Evolutionary conservation across 2,329 filamentous ascomycete genomes (phyloP).

Genomic region (Ceratocystis papillata): DNA sequence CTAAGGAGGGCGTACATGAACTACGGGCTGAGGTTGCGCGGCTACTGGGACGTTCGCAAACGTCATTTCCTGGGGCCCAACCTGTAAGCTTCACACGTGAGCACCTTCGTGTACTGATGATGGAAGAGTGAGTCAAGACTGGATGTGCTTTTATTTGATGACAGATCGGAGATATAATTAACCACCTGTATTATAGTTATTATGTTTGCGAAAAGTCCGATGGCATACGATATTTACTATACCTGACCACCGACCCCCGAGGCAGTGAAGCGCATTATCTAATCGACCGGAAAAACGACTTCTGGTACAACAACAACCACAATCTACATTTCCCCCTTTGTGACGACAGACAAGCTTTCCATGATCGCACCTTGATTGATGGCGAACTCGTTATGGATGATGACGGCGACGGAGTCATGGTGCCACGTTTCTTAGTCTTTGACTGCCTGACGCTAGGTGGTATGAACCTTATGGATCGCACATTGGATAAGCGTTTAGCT

Average conservation of each 20-base stretch:
- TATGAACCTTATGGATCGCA: constrained; percentile 62
- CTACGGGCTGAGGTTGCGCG: constrained; percentile 64
- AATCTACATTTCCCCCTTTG: constrained; percentile 71
- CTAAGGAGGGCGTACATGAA: constrained; percentile 45
- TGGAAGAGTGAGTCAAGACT: constrained; percentile 51
- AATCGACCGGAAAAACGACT: constrained; percentile 97
- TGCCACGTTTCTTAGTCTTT: constrained; percentile 82
- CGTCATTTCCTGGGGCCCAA: constrained; percentile 77
- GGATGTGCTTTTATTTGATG: neutral
- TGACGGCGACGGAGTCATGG: constrained; percentile 52
- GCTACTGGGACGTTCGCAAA: constrained; percentile 59
- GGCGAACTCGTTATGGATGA: constrained; percentile 86
- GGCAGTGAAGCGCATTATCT: constrained; percentile 68
- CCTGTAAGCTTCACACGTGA: constrained; percentile 80
- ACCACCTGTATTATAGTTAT: constrained; percentile 45
- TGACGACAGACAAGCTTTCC: constrained; percentile 55
- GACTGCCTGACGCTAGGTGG: constrained; percentile 79
- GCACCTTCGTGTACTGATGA: constrained; percentile 72
- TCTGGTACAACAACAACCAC: constrained; percentile 64
- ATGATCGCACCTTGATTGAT: constrained; percentile 73
- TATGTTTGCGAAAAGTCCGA: constrained; percentile 98
- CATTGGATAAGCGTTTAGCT: constrained; percentile 77
- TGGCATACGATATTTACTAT: constrained; percentile 89
- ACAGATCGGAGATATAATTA: constrained; percentile 19
- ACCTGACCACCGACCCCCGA: constrained; percentile 57